Percentiles rank a stretch among this genome's conserved stretches.
Evolutionary conservation across 805 yeast genomes (phyloP).

Genomic region (Metschnikowia noctiluminum): DNA sequence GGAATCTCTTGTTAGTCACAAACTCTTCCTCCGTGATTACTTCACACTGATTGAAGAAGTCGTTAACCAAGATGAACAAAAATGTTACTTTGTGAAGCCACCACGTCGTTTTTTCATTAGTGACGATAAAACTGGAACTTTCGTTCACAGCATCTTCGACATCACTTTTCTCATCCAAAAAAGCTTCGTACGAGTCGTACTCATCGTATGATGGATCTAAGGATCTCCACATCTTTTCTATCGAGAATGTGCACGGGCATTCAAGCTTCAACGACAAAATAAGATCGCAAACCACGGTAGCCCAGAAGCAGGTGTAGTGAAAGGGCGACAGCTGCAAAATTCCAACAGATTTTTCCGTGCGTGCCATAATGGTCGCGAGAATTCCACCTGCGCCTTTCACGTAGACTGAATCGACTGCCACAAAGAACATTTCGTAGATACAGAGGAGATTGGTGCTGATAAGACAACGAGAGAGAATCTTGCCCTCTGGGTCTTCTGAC

Average conservation of each 20-base stretch:
- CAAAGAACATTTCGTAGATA: conserved; percentile 37
- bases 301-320: conserved; percentile 36
- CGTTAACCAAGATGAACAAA: conserved; percentile 27
- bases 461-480: conserved; percentile 33
- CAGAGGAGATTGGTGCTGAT: conserved; percentile 36
- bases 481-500: conserved; percentile 23
- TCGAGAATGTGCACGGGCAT: conserved; percentile 31
- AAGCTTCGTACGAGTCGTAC: conserved; percentile 12
- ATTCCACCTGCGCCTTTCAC: conserved; percentile 37
- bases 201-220: conserved; percentile 29
- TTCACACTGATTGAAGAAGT: conserved; percentile 23
- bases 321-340: conserved; percentile 29
- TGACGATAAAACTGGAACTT: conserved; percentile 9
- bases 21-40: conserved; percentile 28
- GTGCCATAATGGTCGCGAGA: conserved; percentile 27
- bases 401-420: conserved; percentile 35
- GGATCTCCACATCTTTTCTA: conserved; percentile 30
- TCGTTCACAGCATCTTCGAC: conserved; percentile 4
- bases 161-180: conserved; percentile 1
- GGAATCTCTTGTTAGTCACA: conserved; percentile 21
- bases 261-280: conserved; percentile 32
- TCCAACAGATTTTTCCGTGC: conserved; percentile 16
- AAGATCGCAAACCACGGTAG: conserved; percentile 33
- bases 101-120: conserved; percentile 27
- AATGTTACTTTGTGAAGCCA: conserved; percentile 34